Base-by-base conservation (phyloP, 2,329 filamentous ascomycete species). In the Pseudogymnoascus sp. region DNA sequence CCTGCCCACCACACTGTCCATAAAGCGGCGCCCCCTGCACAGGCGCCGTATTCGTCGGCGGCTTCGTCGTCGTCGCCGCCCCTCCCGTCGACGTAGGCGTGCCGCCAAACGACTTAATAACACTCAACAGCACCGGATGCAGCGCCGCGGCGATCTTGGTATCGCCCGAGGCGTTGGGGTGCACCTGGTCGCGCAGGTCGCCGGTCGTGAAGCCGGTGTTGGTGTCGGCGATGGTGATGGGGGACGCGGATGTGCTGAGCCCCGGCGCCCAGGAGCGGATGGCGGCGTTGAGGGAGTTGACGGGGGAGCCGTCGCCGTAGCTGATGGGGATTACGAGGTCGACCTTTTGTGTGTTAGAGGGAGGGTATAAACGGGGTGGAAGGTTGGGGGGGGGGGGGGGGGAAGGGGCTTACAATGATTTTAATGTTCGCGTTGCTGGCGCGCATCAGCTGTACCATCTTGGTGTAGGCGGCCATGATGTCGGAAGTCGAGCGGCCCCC, bases 391-490 rank as follows among this genome's bases (percentile, higher is more conserved):
- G 67, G 0, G 78, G 77, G 59, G 35, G 61, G 26, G 10, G 13
- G 16, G 3, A 13, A 5, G 4, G 19, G 13, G 67, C 72, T 65
- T 64, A 78, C 76, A 50, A 80, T 76, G 59, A 80, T 74, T 68
- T 76, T 76, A 62, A 74, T 73, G 24, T 71, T 72, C 1, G 74
- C 70, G 44, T 78, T 79, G 7, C 70, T 65, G 1, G 67, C 68
- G 2, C 77, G 68, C 71, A 78, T 76, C 7, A 72, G 68, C 2
- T 67, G 63, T 1, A 79, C 72, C 67, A 80, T 76, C 65, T 70
- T 74, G 6, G 74, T 75, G 64, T 78, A 80, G 0, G 77, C 74
- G 6, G 68, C 72, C 47, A 79, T 75, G 38, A 75, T 72, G 61
- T 70, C 66, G 6, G 53, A 11, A 8, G 53, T 63, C 3, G 72